Conservation (phyloP, 2,329 filamentous ascomycete species). For the Aureobasidium sp. region DNA sequence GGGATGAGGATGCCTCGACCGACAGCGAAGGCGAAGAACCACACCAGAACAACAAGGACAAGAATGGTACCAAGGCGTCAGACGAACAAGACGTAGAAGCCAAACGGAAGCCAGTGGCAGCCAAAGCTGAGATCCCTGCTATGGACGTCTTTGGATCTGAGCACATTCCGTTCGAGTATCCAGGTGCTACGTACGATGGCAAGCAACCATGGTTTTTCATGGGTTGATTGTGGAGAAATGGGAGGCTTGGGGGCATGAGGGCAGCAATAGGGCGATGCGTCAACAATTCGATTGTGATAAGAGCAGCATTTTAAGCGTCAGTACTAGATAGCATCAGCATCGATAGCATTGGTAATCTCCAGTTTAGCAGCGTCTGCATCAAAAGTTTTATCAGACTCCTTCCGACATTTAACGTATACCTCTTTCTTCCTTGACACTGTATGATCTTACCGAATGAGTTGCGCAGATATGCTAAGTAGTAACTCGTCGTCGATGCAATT, state of each 20-base stretch:
- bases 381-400: too few species aligned
- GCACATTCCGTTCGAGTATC: constrained; percentile 96
- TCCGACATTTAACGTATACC: too few species aligned
- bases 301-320: background rate
- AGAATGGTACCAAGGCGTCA: constrained; percentile 14
- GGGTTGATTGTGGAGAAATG: background rate
- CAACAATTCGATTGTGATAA: too few species aligned
- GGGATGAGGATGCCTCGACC: background rate
- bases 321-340: too few species aligned
- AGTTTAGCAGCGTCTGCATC: too few species aligned
- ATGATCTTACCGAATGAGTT: too few species aligned
- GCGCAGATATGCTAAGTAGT: too few species aligned
- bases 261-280: too few species aligned
- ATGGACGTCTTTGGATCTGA: constrained; percentile 52
- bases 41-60: constrained; percentile 1
- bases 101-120: background rate
- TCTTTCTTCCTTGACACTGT: too few species aligned
- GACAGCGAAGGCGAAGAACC: constrained; percentile 17
- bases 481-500: too few species aligned
- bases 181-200: constrained; percentile 59
- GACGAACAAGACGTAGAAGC: background rate
- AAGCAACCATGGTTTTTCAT: constrained; percentile 14
- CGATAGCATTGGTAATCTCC: too few species aligned
- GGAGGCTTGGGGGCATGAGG: too few species aligned
- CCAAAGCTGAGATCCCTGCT: background rate